phyloP scores from a whole-genome alignment of 495 filamentous ascomycete species.

The Rhizodiscina lignyota region DNA sequence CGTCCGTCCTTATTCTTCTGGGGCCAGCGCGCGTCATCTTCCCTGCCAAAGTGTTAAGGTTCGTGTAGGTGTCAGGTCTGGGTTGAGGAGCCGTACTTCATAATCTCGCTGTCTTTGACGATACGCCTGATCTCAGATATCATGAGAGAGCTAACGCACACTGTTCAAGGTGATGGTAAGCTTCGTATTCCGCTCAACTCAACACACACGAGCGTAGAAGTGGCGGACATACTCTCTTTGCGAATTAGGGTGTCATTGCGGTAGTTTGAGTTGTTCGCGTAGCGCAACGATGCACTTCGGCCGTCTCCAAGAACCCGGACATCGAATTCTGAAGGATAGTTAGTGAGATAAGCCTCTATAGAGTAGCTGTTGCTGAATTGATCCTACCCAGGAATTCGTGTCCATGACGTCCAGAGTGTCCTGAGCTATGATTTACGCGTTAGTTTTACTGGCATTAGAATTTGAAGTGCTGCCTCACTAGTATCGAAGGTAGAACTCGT shows the following conservation, averaged over 20 bases:
- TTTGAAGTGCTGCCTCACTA: conserved; percentile 45
- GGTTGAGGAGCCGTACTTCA: too few species aligned
- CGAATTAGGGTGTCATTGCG: conserved; percentile 96
- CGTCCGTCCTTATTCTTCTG: conserved; percentile 98
- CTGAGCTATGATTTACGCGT: conserved; percentile 65
- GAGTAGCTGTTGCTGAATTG: background rate
- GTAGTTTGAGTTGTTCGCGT: conserved; percentile 99
- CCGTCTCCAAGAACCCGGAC: conserved; percentile 87
- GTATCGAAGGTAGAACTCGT: conserved; percentile 93
- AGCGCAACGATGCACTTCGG: conserved; percentile 84
- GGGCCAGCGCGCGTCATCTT: conserved; percentile 98
- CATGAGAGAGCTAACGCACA: conserved; percentile 91
- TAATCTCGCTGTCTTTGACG: conserved; percentile 93
- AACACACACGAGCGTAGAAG: background rate
- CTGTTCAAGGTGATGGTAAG: conserved; percentile 26
- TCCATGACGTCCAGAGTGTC: conserved; percentile 92
- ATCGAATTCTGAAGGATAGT: conserved; percentile 63
- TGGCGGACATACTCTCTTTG: conserved; percentile 75
- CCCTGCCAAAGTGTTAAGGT: conserved; percentile 44
- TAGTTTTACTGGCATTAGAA: too few species aligned
- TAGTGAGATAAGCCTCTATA: conserved; percentile 4
- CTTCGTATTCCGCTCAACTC: too few species aligned
- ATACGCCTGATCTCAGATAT: conserved; percentile 92
- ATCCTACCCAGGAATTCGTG: conserved; percentile 87
- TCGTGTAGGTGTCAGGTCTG: conserved; percentile 8